Percentiles rank a stretch among this genome's conserved stretches.
These are phyloP conservation scores for Solanum ossicruentum DNA, from an alignment of 257 asterid species.

Conservation along the genomic window DNA sequence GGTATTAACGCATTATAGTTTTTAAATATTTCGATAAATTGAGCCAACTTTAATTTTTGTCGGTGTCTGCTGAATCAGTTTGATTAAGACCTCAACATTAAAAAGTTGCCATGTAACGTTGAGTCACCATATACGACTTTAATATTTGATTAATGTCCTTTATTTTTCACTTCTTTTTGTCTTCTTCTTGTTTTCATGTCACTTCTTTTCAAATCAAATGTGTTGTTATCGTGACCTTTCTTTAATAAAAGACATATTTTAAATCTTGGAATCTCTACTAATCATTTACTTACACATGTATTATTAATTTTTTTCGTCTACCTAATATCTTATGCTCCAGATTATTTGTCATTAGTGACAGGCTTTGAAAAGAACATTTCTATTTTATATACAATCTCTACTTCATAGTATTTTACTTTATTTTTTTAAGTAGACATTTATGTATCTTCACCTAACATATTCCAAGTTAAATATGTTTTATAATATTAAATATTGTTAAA, in stretches of 20 bases:
- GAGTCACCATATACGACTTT: slow-evolving; percentile 41
- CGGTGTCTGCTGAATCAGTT: not conserved
- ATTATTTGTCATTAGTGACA: not conserved
- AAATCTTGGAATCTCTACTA: not conserved
- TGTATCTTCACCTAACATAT: not conserved
- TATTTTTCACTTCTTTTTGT: not conserved
- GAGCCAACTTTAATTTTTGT: not conserved
- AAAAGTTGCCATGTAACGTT: slow-evolving; percentile 25
- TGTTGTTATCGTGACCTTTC: not conserved
- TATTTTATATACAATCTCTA: not conserved
- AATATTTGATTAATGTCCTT: slow-evolving; percentile 1
- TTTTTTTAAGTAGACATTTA: not conserved
- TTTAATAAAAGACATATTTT: not conserved
- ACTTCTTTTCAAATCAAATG: slow-evolving; percentile 5
- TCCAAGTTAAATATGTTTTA: not conserved
- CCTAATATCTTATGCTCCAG: not conserved
- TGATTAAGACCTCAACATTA: slow-evolving; percentile 27
- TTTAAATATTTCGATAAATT: not conserved
- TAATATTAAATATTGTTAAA: not conserved
- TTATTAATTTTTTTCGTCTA: not conserved
- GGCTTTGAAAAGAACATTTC: not conserved
- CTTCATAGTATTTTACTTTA: not conserved
- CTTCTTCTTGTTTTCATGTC: not conserved
- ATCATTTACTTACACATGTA: not conserved
- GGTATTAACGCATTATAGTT: not conserved